A percentile compares a stretch with the other conserved stretches of the same genome.
Conservation (phyloP, 2,329 filamentous ascomycete species). For the Aureobasidium leucospermi region DNA sequence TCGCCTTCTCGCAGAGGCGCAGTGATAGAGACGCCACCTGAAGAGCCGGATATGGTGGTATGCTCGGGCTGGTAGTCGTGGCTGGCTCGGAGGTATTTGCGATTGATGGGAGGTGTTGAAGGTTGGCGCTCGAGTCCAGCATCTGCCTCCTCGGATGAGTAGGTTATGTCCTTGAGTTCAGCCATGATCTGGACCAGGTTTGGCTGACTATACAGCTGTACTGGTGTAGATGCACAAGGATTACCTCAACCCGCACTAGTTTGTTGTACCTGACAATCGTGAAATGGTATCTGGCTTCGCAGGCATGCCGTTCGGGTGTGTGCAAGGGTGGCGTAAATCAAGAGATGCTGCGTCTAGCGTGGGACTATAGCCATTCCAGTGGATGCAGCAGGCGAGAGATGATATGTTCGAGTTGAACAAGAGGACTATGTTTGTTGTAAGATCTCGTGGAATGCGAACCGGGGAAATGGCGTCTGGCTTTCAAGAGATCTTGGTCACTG, state of each 20-base stretch:
- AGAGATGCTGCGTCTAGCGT: background rate
- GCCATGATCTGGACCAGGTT: background rate
- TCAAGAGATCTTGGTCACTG: background rate
- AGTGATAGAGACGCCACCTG: constrained; percentile 54
- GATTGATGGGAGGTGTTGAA: constrained; percentile 55
- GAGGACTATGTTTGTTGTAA: background rate
- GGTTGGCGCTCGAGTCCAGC: background rate
- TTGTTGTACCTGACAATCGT: background rate
- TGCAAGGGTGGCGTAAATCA: background rate
- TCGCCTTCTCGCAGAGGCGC: constrained; percentile 84
- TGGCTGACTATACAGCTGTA: too few species aligned
- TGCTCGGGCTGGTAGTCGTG: constrained; percentile 82
- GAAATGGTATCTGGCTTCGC: too few species aligned
- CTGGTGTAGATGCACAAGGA: background rate
- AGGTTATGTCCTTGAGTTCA: background rate
- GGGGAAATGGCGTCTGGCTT: background rate
- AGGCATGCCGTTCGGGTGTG: background rate
- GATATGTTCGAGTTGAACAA: background rate
- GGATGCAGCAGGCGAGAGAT: background rate
- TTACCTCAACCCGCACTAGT: background rate
- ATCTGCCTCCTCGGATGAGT: background rate
- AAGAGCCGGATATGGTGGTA: constrained; percentile 71
- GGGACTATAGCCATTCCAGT: background rate
- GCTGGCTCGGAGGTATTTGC: constrained; percentile 91
- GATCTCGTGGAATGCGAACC: background rate